These are phyloP conservation scores for Nemania sp. DNA, from an alignment of 2,329 filamentous ascomycete species.

Conservation along the genomic window DNA sequence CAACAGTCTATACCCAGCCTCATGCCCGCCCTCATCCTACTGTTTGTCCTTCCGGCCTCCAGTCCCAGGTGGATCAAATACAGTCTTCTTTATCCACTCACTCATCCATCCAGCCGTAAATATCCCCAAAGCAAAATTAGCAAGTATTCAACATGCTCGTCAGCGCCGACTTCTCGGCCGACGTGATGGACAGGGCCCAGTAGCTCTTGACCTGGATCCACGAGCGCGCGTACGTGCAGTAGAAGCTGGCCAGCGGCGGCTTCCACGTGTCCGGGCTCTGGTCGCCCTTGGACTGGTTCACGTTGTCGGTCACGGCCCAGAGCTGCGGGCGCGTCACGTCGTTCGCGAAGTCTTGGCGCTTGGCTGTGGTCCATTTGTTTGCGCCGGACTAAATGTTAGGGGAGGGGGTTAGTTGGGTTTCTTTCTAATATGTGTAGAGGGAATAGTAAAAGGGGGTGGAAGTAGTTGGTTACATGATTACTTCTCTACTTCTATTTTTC, in stretches of 20 bases:
- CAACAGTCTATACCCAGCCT: too few relatives aligned
- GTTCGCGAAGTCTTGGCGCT: constrained; percentile 73
- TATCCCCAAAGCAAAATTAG: background rate
- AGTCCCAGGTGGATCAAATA: too few relatives aligned
- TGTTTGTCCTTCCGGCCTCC: too few relatives aligned
- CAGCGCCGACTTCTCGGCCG: constrained; percentile 71
- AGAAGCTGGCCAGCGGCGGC: constrained; percentile 68
- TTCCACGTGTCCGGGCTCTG: constrained; percentile 75
- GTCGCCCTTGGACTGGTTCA: constrained; percentile 77
- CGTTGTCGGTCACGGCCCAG: constrained; percentile 75
- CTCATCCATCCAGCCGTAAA: background rate
- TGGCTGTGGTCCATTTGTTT: constrained; percentile 68
- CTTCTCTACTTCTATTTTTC: too few relatives aligned
- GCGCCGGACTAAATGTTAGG: constrained; percentile 60
- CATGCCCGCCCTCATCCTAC: too few relatives aligned
- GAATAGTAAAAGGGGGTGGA: too few relatives aligned
- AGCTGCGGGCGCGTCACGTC: constrained; percentile 77
- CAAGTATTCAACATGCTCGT: constrained; percentile 67
- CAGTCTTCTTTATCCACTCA: background rate
- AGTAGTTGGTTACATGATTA: too few relatives aligned
- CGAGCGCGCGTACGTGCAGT: constrained; percentile 76
- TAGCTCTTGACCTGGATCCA: constrained; percentile 80
- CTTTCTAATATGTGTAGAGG: background rate
- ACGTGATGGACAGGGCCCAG: constrained; percentile 69
- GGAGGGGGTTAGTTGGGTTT: constrained; percentile 34